Base-by-base conservation (phyloP, 1,284 basidiomycete genomes). In the Malassezia pachydermatis region DNA sequence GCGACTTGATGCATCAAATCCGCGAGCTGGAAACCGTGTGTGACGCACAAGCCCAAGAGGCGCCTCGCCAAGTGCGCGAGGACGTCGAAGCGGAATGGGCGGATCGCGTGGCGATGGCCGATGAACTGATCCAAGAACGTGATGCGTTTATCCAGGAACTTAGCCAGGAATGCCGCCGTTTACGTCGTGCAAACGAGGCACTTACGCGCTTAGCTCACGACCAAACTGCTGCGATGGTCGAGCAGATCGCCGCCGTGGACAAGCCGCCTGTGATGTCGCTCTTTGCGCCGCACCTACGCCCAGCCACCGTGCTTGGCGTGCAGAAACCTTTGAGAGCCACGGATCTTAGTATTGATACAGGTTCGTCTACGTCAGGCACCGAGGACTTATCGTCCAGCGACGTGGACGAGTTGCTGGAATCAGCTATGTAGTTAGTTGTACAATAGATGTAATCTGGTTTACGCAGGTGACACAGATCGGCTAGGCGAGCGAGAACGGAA, bases 11-110 rank as follows among this genome's bases (percentile, higher is more conserved):
- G 24, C 58, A 58, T 41, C 59, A 61, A 23, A 44, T 67, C 0
- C 37, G 35, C 10, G 66, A 69, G 43, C 56, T 67, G 11, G 65
- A 67, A 52, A 57, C 60, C 5, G 65, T 65, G 4, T 60, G 59
- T 38, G 65, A 65, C 19, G 63, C 57, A 2, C 62, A 65, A 41
- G 53, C 57, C 1, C 28, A 33, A n/a, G 58, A 62, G 16, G 58
- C 64, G 2, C 59, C 63, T 13, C 60, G 54, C 19, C 55, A 59
- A 19, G 52, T 63, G 34, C 58, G 63, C 13, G 66, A 65, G 46
- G 66, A 67, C 30, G 63, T 65, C n/a, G 63, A 62, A 32, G 38
- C 51, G 10, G 65, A 65, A 38, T 67, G 50, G 36, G 2, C 20
- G 1, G 41, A 27, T 0, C 29, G 45, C 8, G 22, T 67, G 5